A percentile compares a stretch with the other conserved stretches of the same genome.
Evolutionary conservation across 2,329 filamentous ascomycete genomes (phyloP).

Genomic region (Ampelomyces quisqualis): DNA sequence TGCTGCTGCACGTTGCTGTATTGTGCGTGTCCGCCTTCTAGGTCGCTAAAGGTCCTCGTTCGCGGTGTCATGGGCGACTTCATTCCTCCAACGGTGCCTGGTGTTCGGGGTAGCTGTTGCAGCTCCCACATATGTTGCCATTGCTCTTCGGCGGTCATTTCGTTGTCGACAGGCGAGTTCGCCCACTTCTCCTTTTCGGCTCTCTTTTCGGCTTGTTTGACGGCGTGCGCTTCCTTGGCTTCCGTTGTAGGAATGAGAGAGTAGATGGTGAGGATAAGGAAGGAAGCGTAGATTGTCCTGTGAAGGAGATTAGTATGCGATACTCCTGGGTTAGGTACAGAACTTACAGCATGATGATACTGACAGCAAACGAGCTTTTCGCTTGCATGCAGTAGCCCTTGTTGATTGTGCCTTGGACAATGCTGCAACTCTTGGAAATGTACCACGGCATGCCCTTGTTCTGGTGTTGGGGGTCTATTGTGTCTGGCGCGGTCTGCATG

Average conservation of each 20-base stretch:
- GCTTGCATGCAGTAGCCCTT: conserved; percentile 65
- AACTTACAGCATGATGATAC: conserved; percentile 68
- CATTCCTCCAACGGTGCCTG: conserved; percentile 32
- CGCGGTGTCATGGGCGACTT: conserved; percentile 39
- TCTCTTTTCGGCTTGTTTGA: conserved; percentile 35
- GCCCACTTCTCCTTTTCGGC: conserved; percentile 41
- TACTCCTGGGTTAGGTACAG: neutral
- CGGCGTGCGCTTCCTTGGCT: conserved; percentile 24
- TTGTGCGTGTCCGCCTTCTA: conserved; percentile 19
- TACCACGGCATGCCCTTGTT: conserved; percentile 71
- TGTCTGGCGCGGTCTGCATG: conserved; percentile 72
- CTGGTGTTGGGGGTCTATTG: conserved; percentile 63
- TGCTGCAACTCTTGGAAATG: conserved; percentile 66
- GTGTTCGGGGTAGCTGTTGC: conserved; percentile 41
- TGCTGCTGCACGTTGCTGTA: conserved; percentile 8
- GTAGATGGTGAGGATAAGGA: conserved; percentile 61
- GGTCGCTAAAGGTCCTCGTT: conserved; percentile 35
- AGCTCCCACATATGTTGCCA: conserved; percentile 48
- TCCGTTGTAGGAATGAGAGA: conserved; percentile 50
- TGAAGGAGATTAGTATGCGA: neutral
- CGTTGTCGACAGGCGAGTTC: conserved; percentile 28
- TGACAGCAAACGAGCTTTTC: conserved; percentile 65
- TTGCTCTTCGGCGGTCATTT: conserved; percentile 42
- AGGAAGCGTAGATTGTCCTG: conserved; percentile 62
- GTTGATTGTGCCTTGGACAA: conserved; percentile 58